Conservation (phyloP, 495 filamentous ascomycete species). For the Penicillium desertorum region DNA sequence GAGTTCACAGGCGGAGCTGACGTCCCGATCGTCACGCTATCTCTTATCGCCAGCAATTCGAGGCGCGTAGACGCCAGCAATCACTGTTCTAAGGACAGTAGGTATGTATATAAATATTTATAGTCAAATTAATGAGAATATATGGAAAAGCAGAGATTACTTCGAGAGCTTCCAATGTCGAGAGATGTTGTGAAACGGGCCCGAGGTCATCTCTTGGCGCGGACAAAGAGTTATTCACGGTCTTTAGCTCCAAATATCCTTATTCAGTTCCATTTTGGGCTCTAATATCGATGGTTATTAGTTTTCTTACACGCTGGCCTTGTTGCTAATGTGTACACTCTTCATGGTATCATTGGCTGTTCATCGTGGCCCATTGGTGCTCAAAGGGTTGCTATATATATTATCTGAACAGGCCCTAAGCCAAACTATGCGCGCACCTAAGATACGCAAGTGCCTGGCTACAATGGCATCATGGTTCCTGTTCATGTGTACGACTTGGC, state of each 20-base stretch:
- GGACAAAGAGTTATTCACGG: slow-evolving; percentile 10
- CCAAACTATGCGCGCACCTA: no score
- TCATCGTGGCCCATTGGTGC: not conserved
- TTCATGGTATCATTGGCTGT: not conserved
- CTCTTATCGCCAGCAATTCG: slow-evolving; percentile 12
- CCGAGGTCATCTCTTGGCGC: slow-evolving; percentile 10
- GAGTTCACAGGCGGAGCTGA: slow-evolving; percentile 4
- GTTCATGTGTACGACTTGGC: no score
- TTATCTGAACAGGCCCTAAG: not conserved
- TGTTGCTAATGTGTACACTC: not conserved
- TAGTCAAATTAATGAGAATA: not conserved
- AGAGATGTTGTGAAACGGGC: slow-evolving; percentile 1
- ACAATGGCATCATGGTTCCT: no score
- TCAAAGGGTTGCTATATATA: not conserved
- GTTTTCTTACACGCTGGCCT: not conserved
- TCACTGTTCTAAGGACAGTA: not conserved
- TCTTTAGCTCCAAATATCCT: not conserved
- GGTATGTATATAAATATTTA: slow-evolving; percentile 1
- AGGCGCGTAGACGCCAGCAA: not conserved
- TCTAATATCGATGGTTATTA: not conserved
- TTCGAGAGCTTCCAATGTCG: not conserved
- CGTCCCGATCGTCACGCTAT: slow-evolving; percentile 9
- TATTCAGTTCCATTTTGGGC: slow-evolving; percentile 5
- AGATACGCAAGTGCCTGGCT: no score
- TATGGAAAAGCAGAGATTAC: not conserved